phyloP scores from a whole-genome alignment of 2,329 filamentous ascomycete genomes.

The Fusarium dlaminii region DNA sequence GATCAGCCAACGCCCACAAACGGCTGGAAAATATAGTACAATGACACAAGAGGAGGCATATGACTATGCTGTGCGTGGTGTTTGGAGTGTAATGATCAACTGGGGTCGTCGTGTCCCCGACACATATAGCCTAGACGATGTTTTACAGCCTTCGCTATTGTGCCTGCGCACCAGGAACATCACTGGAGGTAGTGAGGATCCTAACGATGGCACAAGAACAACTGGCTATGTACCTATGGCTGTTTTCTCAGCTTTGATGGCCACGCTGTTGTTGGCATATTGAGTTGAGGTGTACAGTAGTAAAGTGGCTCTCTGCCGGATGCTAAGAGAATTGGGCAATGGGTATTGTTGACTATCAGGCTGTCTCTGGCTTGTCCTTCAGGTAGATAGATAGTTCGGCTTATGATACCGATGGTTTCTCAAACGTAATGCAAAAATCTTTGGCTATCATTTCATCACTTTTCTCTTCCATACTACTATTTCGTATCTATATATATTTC shows the following conservation, averaged over 20 bases:
- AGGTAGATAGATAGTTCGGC: not conserved
- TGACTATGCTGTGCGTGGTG: constrained; percentile 10
- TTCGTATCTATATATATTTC: constrained; percentile 36
- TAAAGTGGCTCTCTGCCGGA: not conserved
- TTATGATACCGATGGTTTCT: not conserved
- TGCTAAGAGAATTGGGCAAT: not conserved
- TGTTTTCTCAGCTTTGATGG: not conserved
- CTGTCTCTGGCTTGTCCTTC: not conserved
- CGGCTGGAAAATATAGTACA: not conserved
- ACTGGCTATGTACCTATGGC: not conserved
- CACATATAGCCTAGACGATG: not conserved
- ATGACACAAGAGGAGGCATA: constrained; percentile 17
- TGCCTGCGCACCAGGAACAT: constrained; percentile 20
- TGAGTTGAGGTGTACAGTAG: not conserved
- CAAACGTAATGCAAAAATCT: not conserved
- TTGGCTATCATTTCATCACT: constrained; percentile 20
- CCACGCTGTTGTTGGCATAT: not conserved
- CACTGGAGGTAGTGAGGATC: constrained; percentile 9
- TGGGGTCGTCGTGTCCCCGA: not conserved
- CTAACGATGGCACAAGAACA: constrained; percentile 4
- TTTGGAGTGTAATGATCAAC: constrained; percentile 22
- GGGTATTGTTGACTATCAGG: not conserved
- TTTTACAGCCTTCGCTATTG: constrained; percentile 10
- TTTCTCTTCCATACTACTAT: constrained; percentile 27
- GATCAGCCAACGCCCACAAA: not conserved